A percentile compares a stretch with the other conserved stretches of the same genome.
Evolutionary conservation across 306 rosid species (phyloP).

Genomic region (Carpinus viminea): DNA sequence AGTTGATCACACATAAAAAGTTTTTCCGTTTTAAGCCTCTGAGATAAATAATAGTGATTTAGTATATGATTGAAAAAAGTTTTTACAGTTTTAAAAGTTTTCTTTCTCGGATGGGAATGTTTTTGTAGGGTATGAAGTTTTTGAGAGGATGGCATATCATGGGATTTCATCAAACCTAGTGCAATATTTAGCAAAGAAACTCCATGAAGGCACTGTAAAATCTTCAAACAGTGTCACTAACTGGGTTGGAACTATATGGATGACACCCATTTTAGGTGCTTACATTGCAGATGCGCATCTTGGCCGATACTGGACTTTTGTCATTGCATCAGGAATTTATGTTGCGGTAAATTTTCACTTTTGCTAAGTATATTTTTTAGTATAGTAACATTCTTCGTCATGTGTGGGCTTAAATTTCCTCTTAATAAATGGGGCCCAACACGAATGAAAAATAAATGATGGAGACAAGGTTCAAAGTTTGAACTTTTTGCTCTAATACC

Average conservation of each 20-base stretch:
- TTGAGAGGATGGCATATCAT: constrained; percentile 87
- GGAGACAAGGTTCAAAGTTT: too few species aligned
- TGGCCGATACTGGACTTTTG: constrained; percentile 46
- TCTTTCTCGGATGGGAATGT: not conserved
- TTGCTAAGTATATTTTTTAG: not conserved
- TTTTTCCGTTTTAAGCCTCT: too few species aligned
- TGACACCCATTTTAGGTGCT: constrained; percentile 64
- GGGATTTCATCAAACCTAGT: constrained; percentile 71
- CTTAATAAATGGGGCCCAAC: too few species aligned
- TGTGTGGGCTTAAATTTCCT: too few species aligned
- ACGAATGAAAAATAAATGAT: too few species aligned
- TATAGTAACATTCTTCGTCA: too few species aligned
- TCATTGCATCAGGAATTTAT: constrained; percentile 54
- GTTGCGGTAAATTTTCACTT: constrained; percentile 37
- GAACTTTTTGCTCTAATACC: too few species aligned
- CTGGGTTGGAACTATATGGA: constrained; percentile 72
- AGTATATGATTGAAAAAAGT: too few species aligned
- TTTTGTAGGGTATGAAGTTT: constrained; percentile 56
- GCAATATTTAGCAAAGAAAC: constrained; percentile 56
- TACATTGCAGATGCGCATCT: constrained; percentile 63
- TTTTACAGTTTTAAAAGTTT: too few species aligned
- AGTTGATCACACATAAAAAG: too few species aligned
- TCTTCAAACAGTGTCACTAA: constrained; percentile 69
- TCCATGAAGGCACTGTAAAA: constrained; percentile 70
- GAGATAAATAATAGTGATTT: too few species aligned